Evolutionary conservation across 768 basidiomycete species (phyloP).

Genomic region (Infundibulicybe gibba): DNA sequence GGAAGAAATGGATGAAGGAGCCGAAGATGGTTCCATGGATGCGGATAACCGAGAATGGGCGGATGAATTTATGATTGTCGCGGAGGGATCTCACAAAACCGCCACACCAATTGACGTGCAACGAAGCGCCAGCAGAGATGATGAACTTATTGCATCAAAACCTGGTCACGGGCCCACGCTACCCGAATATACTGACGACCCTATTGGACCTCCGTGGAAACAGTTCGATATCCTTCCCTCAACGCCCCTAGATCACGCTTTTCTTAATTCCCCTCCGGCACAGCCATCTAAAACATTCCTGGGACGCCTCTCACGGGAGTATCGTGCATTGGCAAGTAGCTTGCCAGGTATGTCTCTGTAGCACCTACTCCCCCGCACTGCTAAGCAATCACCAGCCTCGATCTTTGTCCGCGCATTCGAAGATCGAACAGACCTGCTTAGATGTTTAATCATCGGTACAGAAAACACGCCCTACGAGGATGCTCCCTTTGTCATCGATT

Average conservation of each 20-base stretch:
- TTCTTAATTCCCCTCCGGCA: constrained; percentile 53
- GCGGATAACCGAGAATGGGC: constrained; percentile 12
- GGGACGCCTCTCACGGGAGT: constrained; percentile 77
- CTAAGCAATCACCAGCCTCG: constrained; percentile 48
- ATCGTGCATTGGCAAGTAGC: constrained; percentile 72
- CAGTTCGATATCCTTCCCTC: constrained; percentile 78
- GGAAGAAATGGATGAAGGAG: constrained; percentile 29
- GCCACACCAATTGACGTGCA: neutral
- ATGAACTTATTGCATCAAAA: too few relatives aligned
- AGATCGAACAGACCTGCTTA: constrained; percentile 81
- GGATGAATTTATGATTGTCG: constrained; percentile 7
- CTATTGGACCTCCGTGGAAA: constrained; percentile 56
- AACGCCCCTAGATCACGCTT: constrained; percentile 83
- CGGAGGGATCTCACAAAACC: neutral
- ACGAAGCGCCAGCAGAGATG: too few relatives aligned
- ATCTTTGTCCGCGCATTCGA: constrained; percentile 91
- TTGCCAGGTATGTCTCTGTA: constrained; percentile 67
- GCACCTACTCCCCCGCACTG: neutral
- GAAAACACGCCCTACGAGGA: constrained; percentile 95
- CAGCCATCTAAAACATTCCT: constrained; percentile 75
- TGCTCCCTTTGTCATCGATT: constrained; percentile 94
- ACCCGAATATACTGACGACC: constrained; percentile 10
- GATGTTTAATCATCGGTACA: constrained; percentile 88
- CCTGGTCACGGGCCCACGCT: too few relatives aligned
- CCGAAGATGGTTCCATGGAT: constrained; percentile 16